Percentiles rank a stretch among this genome's conserved stretches.
Conservation (phyloP, 805 yeast genomes). For the Saturnispora silvae region DNA sequence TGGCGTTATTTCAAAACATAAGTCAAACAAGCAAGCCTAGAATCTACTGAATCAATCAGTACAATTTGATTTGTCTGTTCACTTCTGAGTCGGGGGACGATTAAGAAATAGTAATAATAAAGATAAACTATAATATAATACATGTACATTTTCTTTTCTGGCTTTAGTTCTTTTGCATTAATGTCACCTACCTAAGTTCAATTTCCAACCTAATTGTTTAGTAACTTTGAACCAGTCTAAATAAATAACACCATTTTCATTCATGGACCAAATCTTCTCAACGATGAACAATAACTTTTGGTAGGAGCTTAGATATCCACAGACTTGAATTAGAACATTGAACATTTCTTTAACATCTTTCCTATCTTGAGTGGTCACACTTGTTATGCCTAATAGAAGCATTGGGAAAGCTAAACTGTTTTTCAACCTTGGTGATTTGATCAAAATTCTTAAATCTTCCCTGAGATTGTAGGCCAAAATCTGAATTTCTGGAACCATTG, state of each 20-base stretch:
- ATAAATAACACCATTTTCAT: conserved; percentile 25
- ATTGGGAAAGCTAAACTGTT: conserved; percentile 30
- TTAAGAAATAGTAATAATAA: too few relatives aligned
- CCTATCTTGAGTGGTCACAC: conserved; percentile 19
- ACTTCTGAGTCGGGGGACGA: too few relatives aligned
- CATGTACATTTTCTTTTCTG: too few relatives aligned
- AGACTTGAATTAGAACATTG: conserved; percentile 22
- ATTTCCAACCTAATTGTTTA: conserved; percentile 29
- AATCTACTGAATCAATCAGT: too few relatives aligned
- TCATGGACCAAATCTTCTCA: conserved; percentile 29
- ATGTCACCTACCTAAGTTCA: conserved; percentile 20
- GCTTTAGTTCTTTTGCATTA: too few relatives aligned
- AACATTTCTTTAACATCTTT: conserved; percentile 19
- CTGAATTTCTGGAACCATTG: conserved; percentile 21
- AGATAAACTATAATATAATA: too few relatives aligned
- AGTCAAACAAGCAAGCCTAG: too few relatives aligned
- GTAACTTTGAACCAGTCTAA: conserved; percentile 33
- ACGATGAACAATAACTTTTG: conserved; percentile 23
- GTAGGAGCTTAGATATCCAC: conserved; percentile 23
- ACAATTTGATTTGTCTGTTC: too few relatives aligned
- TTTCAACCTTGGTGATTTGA: conserved; percentile 13
- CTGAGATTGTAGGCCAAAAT: conserved; percentile 14
- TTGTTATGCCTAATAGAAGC: conserved; percentile 28
- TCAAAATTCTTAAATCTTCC: conserved; percentile 13
- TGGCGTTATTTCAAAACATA: too few relatives aligned